Conservation (phyloP, 192 early-diverging fungal species). For the Coemansia sp. region DNA sequence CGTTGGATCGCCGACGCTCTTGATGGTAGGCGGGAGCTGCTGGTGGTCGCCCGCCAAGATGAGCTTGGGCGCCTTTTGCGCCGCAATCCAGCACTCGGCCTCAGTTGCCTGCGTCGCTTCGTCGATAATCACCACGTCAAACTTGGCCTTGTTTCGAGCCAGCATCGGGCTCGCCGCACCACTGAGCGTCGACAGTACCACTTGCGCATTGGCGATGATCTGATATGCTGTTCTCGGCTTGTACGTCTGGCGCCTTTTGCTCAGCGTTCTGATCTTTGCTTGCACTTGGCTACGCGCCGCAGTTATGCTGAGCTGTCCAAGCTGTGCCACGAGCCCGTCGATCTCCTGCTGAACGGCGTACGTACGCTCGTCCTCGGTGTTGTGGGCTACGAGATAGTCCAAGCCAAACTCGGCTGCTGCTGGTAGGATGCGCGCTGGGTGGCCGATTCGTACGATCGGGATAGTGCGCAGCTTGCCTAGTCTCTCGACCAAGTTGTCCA, state of each 20-base stretch:
- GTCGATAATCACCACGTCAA: slow-evolving; percentile 88
- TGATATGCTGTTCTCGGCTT: slow-evolving; percentile 64
- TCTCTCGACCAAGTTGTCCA: slow-evolving; percentile 87
- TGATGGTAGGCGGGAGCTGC: slow-evolving; percentile 88
- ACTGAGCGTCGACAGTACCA: slow-evolving; percentile 80
- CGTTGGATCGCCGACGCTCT: slow-evolving; percentile 33
- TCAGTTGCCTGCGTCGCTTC: slow-evolving; percentile 87
- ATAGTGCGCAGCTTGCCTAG: slow-evolving; percentile 60
- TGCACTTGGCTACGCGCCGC: slow-evolving; percentile 54
- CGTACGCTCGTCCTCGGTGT: background rate
- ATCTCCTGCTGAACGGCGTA: background rate
- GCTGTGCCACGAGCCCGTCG: slow-evolving; percentile 60
- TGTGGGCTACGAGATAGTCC: slow-evolving; percentile 57
- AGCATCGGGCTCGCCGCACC: slow-evolving; percentile 60
- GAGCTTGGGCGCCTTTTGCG: slow-evolving; percentile 68
- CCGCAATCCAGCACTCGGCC: slow-evolving; percentile 90
- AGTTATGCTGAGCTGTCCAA: background rate
- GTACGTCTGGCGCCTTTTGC: slow-evolving; percentile 63
- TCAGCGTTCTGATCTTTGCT: slow-evolving; percentile 66
- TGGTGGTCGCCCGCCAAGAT: slow-evolving; percentile 90
- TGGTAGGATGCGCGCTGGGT: slow-evolving; percentile 80
- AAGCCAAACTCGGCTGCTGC: slow-evolving; percentile 69
- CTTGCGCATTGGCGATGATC: slow-evolving; percentile 61
- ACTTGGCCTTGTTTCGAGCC: slow-evolving; percentile 52
- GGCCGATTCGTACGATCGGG: slow-evolving; percentile 78